Conservation (phyloP, 257 asterid genomes). For the Nicotiana benthamiana region DNA sequence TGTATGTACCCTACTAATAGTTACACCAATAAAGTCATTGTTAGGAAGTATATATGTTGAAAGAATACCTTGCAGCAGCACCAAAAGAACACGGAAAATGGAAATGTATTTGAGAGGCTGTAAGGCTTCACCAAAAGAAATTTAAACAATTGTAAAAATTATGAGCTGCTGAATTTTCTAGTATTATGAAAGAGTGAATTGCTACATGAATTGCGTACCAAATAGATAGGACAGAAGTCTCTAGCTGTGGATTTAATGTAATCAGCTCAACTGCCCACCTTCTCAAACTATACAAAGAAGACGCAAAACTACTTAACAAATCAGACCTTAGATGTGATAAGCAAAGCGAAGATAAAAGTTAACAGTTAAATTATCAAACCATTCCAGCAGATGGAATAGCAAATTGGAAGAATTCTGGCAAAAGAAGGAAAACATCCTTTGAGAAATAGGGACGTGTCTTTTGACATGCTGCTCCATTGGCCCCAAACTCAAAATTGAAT, state of each 20-base stretch:
- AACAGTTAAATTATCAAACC: constrained; percentile 50
- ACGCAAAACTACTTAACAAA: no score
- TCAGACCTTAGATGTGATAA: no score
- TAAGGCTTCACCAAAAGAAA: constrained; percentile 38
- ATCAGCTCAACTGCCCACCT: constrained; percentile 79
- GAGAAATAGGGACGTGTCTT: constrained; percentile 31
- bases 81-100: constrained; percentile 55
- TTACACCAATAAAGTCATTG: neutral
- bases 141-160: neutral
- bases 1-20: neutral
- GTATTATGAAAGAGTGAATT: no score
- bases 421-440: constrained; percentile 26
- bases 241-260: constrained; percentile 55
- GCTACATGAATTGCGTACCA: constrained; percentile 25
- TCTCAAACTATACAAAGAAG: constrained; percentile 30
- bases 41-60: neutral
- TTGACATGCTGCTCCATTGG: constrained; percentile 54
- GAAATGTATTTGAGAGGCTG: constrained; percentile 42
- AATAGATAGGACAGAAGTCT: constrained; percentile 63
- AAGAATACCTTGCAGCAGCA: constrained; percentile 60
- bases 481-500: constrained; percentile 51
- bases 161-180: no score
- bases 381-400: constrained; percentile 34
- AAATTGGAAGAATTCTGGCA: constrained; percentile 46
- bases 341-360: neutral